Percentiles rank a stretch among this genome's conserved stretches.
Conservation (phyloP, 2,329 filamentous ascomycete species). For the Fusarium sp. region DNA sequence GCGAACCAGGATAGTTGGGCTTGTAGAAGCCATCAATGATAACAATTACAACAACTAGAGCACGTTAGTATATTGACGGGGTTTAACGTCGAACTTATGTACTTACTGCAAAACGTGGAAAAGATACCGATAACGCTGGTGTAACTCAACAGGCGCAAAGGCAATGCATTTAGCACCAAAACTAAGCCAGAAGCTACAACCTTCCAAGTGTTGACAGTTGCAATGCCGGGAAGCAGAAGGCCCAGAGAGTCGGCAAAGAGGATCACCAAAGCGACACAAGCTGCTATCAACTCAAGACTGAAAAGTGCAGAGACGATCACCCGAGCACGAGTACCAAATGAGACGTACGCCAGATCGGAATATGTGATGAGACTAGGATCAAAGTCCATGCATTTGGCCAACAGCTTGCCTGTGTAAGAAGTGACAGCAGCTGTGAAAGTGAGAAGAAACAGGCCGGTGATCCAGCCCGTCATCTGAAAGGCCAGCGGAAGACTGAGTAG, state of each 20-base stretch:
- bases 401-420: conserved; percentile 83
- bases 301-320: conserved; percentile 87
- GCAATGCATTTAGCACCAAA: conserved; percentile 85
- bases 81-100: background rate
- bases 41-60: conserved; percentile 81
- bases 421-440: conserved; percentile 80
- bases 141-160: conserved; percentile 84
- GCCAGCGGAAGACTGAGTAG: conserved; percentile 89
- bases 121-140: conserved; percentile 94
- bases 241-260: conserved; percentile 93
- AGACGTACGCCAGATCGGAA: conserved; percentile 90
- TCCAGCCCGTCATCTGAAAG: conserved; percentile 87
- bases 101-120: conserved; percentile 86
- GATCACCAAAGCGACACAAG: conserved; percentile 89
- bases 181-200: conserved; percentile 82
- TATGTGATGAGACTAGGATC: conserved; percentile 91
- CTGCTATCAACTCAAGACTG: conserved; percentile 85
- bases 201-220: conserved; percentile 81
- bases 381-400: conserved; percentile 89
- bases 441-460: conserved; percentile 82
- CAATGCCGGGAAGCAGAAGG: conserved; percentile 76
- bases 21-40: conserved; percentile 90
- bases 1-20: conserved; percentile 79
- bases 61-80: conserved; percentile 4
- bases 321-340: conserved; percentile 85